Percentiles rank a stretch among this genome's conserved stretches.
phyloP scores from a whole-genome alignment of 1,284 basidiomycete genomes.

The Cutaneotrichosporon arboriforme region DNA sequence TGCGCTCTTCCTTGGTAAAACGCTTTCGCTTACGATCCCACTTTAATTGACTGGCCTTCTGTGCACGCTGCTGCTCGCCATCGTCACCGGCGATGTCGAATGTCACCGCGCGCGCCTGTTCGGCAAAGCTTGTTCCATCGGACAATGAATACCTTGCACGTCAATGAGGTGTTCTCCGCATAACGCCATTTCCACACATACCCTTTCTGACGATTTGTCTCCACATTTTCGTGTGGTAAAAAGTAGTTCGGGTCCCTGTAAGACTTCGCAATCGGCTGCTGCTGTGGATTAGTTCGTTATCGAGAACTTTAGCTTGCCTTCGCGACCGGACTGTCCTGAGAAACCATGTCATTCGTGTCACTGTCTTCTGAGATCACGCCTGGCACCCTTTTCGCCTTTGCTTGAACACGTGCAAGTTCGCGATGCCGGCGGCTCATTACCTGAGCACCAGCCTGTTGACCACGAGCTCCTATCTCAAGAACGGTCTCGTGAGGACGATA shows the following conservation, averaged over 20 bases:
- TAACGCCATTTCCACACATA: constrained; percentile 49
- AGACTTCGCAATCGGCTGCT: constrained; percentile 10
- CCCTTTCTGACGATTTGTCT: constrained; percentile 82
- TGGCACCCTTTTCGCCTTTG: no score
- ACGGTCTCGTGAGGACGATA: constrained; percentile 88
- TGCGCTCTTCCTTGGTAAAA: constrained; percentile 78
- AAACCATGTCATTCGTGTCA: no score
- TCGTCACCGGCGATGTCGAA: constrained; percentile 86
- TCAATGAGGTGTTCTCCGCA: neutral
- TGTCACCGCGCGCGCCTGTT: constrained; percentile 71
- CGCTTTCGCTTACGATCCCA: constrained; percentile 99
- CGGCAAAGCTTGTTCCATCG: constrained; percentile 75
- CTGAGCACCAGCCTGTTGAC: constrained; percentile 60
- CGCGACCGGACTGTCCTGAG: no score
- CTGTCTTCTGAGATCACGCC: no score
- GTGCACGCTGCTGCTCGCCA: constrained; percentile 58
- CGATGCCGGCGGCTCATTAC: constrained; percentile 60
- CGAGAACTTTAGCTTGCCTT: no score
- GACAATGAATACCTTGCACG: constrained; percentile 68
- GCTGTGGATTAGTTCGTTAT: no score
- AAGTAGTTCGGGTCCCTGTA: constrained; percentile 85
- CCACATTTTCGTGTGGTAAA: constrained; percentile 83
- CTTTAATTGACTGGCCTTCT: constrained; percentile 59
- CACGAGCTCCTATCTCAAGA: constrained; percentile 78
- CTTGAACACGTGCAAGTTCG: no score